phyloP scores from a whole-genome alignment of 2,329 filamentous ascomycete species.

The Phoma sp. region DNA sequence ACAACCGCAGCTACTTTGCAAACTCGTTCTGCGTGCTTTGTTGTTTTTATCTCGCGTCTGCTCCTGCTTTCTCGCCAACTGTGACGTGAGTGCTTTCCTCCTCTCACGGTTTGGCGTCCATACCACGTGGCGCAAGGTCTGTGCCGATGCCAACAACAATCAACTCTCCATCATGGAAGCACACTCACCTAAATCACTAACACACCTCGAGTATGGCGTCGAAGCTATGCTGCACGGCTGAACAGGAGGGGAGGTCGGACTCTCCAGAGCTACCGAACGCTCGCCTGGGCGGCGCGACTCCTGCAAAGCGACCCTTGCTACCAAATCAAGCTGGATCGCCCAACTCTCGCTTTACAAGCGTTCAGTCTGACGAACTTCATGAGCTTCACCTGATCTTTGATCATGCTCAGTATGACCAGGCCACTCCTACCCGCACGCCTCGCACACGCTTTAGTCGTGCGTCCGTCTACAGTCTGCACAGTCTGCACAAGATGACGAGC shows the following conservation, averaged over 20 bases:
- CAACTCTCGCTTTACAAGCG: constrained; percentile 39
- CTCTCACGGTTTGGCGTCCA: constrained; percentile 6
- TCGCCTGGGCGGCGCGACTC: constrained; percentile 36
- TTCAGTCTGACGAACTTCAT: constrained; percentile 39
- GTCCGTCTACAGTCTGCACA: constrained; percentile 41
- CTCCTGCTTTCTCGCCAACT: background rate
- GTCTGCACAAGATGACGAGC: constrained; percentile 45
- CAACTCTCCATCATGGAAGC: background rate
- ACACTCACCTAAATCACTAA: background rate
- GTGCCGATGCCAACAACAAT: constrained; percentile 9
- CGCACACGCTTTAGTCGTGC: constrained; percentile 33
- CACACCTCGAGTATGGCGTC: constrained; percentile 33
- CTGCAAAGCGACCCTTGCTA: constrained; percentile 36
- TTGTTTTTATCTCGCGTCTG: background rate
- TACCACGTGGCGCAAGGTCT: constrained; percentile 16
- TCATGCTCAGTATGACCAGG: constrained; percentile 25
- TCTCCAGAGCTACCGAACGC: constrained; percentile 45
- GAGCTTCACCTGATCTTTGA: constrained; percentile 46
- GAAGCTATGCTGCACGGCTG: constrained; percentile 43
- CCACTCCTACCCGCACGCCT: constrained; percentile 21
- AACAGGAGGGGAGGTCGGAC: constrained; percentile 33
- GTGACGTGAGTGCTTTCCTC: constrained; percentile 7
- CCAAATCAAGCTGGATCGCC: constrained; percentile 23
- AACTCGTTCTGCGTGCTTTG: background rate
- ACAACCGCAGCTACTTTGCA: background rate